Percentiles rank a stretch among this genome's conserved stretches.
Evolutionary conservation across 106 monocot species (phyloP).

Genomic region (Dendrobium nobile): DNA sequence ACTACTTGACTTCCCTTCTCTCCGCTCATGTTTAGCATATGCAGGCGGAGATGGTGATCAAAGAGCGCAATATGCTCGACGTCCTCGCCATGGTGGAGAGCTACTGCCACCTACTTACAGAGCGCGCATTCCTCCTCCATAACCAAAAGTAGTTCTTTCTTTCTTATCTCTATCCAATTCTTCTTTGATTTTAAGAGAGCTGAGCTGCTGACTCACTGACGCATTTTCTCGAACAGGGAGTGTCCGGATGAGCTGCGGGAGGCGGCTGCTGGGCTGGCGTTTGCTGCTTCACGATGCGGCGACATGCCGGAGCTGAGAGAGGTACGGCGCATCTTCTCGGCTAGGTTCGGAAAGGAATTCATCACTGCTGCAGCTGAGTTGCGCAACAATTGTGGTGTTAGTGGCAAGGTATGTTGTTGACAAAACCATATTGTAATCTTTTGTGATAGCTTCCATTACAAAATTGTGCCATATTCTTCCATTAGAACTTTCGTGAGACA

Average conservation of each 20-base stretch:
- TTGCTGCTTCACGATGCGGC: slow-evolving; percentile 47
- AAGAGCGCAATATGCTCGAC: slow-evolving; percentile 81
- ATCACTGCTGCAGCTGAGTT: slow-evolving; percentile 39
- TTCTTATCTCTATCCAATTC: neutral
- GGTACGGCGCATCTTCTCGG: slow-evolving; percentile 38
- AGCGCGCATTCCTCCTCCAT: slow-evolving; percentile 47
- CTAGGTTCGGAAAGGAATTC: slow-evolving; percentile 60
- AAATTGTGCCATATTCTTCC: too few species aligned
- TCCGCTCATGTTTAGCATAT: neutral
- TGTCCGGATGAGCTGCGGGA: slow-evolving; percentile 85
- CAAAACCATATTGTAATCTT: too few species aligned
- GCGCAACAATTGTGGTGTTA: slow-evolving; percentile 53
- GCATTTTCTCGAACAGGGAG: slow-evolving; percentile 24
- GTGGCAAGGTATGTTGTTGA: slow-evolving; percentile 29
- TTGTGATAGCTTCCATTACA: too few species aligned
- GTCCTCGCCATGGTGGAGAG: slow-evolving; percentile 45
- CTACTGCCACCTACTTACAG: slow-evolving; percentile 53
- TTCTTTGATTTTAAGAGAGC: neutral
- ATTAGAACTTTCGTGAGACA: too few species aligned
- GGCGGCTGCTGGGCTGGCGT: slow-evolving; percentile 50
- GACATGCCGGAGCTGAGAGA: slow-evolving; percentile 70
- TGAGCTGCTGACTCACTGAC: neutral
- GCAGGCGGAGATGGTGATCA: slow-evolving; percentile 65
- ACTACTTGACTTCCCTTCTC: too few species aligned
- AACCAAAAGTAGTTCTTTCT: slow-evolving; percentile 30